These are phyloP conservation scores for Coemansia furcata DNA, from an alignment of 192 early-diverging fungal species.

Conservation along the genomic window DNA sequence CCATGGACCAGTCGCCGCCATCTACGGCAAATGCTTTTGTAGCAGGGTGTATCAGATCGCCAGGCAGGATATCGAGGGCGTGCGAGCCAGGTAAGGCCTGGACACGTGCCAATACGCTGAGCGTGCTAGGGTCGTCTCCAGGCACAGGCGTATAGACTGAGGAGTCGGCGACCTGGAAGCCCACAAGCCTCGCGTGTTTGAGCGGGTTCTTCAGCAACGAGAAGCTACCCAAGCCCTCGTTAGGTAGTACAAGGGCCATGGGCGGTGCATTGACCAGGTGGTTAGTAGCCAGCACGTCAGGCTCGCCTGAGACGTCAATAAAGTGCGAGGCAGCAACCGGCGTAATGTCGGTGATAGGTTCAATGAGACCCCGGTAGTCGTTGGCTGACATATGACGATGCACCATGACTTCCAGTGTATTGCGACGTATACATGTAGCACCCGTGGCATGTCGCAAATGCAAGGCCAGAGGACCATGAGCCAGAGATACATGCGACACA, in stretches of 20 bases:
- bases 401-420: conserved; percentile 32
- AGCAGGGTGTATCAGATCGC: neutral
- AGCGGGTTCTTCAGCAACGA: neutral
- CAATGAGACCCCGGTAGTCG: conserved; percentile 39
- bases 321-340: conserved; percentile 22
- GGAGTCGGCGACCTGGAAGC: conserved; percentile 10
- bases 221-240: neutral
- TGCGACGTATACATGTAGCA: conserved; percentile 15
- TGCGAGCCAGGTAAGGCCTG: conserved; percentile 2
- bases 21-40: neutral
- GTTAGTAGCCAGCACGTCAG: neutral
- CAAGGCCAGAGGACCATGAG: conserved; percentile 12
- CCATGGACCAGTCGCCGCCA: conserved; percentile 38
- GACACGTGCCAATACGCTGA: conserved; percentile 14
- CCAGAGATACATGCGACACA: conserved; percentile 27
- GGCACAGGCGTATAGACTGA: neutral
- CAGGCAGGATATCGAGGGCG: neutral
- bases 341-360: conserved; percentile 17
- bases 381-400: conserved; percentile 45
- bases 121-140: neutral
- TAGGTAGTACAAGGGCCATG: conserved; percentile 27
- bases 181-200: conserved; percentile 19
- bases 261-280: conserved; percentile 27
- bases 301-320: conserved; percentile 8
- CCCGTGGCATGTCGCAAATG: conserved; percentile 41